Evolutionary conservation across 345 rosid genomes (phyloP).

Genomic region (Cardamine resedifolia): DNA sequence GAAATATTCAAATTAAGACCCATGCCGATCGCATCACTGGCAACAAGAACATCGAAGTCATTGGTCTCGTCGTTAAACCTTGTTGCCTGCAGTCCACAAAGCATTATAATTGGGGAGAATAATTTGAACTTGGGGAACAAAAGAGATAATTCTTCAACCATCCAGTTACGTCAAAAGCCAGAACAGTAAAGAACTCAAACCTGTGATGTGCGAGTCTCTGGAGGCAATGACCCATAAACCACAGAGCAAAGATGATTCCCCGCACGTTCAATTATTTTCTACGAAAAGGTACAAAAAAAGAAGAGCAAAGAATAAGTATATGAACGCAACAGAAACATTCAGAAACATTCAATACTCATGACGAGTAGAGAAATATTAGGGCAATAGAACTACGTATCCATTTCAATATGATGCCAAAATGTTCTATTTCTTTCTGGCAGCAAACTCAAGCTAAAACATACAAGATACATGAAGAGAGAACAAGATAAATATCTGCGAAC

Average conservation of each 20-base stretch:
- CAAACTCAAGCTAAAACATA: conserved; percentile 13
- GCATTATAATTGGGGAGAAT: conserved; percentile 23
- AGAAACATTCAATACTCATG: conserved; percentile 5
- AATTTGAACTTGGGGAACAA: background rate
- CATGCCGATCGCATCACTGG: conserved; percentile 99
- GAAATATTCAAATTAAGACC: conserved; percentile 92
- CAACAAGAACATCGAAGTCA: conserved; percentile 93
- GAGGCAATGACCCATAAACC: conserved; percentile 92
- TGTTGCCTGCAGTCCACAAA: conserved; percentile 70
- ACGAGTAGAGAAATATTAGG: background rate
- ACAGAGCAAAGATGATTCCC: conserved; percentile 90
- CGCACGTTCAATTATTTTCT: conserved; percentile 62
- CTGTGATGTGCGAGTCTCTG: conserved; percentile 94
- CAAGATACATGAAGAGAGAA: conserved; percentile 1
- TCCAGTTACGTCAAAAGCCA: background rate
- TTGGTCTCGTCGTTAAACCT: conserved; percentile 81
- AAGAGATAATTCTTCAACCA: conserved; percentile 4
- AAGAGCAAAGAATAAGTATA: background rate
- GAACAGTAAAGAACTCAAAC: conserved; percentile 44
- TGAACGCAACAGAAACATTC: background rate
- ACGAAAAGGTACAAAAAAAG: conserved; percentile 1
- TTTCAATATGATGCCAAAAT: background rate
- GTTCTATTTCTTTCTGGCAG: background rate
- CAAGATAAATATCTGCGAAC: conserved; percentile 42
- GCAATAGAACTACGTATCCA: background rate